Base-by-base conservation (phyloP, 2,329 filamentous ascomycete species). In the Sclerotinia subarctica region DNA sequence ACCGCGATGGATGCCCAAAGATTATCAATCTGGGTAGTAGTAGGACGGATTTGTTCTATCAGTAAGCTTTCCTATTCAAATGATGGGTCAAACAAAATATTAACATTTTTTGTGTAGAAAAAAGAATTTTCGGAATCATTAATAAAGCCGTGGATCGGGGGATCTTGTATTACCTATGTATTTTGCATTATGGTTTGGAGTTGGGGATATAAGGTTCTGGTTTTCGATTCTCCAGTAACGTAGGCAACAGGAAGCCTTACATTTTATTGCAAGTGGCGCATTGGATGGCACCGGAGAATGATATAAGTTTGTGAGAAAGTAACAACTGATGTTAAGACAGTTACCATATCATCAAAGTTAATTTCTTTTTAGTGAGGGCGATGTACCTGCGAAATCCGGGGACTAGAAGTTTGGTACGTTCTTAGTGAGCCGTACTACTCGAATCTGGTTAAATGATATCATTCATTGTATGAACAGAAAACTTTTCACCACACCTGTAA, bases 1-100 rank as follows among this genome's bases (percentile, higher is more conserved):
- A 99, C 78, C 85, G 95, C 70, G 95, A 99, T 78, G 95, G 95
- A 2, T 99, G 95, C 80, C 95, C 95, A 66, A 99, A 99, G 87
- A 99, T 99, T 80, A 98, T 99, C 78, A 99, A 99, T 78, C 81
- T 99, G 77, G 95, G 95, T 53, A 96, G 92, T 83, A 95, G 91
- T 69, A 88, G 95, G 81, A 99, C 95, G 77, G 95, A 99, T 85
- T 85, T 98, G 81, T 78, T 78, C 68, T 66, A 77, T 76, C 70
- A 74, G 69, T 72, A 69, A 51, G 70, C 68, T 66, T 47, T 29
- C n/a, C 17, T 53, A 17, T 21, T 24, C 26, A 10, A 21, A 26
- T 29, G 24, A 46, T 42, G 47, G 29, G 44, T 13, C 42, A 52
- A 78, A 29, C 29, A 87, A 38, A 15, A 47, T 58, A 62, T 66